These are phyloP conservation scores for Globisporangium cederbergense DNA, from an alignment of 352 stramenopile genomes.

Conservation along the genomic window DNA sequence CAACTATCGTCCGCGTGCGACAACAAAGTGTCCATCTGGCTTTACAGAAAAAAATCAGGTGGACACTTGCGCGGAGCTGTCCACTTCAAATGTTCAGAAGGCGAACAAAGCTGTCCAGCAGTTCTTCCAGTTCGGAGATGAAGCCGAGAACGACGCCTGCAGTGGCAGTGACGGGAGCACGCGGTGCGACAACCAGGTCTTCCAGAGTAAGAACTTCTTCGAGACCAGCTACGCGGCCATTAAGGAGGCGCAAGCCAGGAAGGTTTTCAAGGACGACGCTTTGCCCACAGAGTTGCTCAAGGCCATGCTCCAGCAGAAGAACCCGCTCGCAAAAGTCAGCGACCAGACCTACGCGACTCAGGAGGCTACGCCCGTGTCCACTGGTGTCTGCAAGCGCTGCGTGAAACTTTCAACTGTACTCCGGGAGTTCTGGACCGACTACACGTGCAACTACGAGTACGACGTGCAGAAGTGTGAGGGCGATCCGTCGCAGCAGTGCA, in stretches of 20 bases:
- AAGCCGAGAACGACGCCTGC: conserved; percentile 54
- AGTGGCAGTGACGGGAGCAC: conserved; percentile 24
- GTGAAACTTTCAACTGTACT: conserved; percentile 45
- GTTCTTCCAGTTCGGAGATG: conserved; percentile 41
- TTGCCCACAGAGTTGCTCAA: conserved; percentile 24
- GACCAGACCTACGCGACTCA: conserved; percentile 20
- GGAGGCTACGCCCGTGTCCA: conserved; percentile 20
- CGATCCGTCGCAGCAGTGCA: conserved; percentile 28
- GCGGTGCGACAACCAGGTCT: conserved; percentile 42
- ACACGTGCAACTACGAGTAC: conserved; percentile 57
- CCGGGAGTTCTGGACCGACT: conserved; percentile 61
- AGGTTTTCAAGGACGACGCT: conserved; percentile 26
- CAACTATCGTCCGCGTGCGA: conserved; percentile 42
- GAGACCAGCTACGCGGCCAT: conserved; percentile 18
- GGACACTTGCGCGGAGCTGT: conserved; percentile 23
- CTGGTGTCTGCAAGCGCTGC: conserved; percentile 40
- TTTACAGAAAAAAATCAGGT: conserved; percentile 11
- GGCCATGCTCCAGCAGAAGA: conserved; percentile 20
- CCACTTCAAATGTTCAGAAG: conserved; percentile 27
- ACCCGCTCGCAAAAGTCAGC: conserved; percentile 27
- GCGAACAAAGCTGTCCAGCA: conserved; percentile 19
- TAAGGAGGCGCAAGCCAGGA: conserved; percentile 15
- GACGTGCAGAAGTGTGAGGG: conserved; percentile 42
- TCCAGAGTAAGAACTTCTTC: conserved; percentile 41
- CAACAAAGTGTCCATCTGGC: conserved; percentile 29